A percentile compares a stretch with the other conserved stretches of the same genome.
Conservation (phyloP, 106 monocot species). For the Chionographis japonica region DNA sequence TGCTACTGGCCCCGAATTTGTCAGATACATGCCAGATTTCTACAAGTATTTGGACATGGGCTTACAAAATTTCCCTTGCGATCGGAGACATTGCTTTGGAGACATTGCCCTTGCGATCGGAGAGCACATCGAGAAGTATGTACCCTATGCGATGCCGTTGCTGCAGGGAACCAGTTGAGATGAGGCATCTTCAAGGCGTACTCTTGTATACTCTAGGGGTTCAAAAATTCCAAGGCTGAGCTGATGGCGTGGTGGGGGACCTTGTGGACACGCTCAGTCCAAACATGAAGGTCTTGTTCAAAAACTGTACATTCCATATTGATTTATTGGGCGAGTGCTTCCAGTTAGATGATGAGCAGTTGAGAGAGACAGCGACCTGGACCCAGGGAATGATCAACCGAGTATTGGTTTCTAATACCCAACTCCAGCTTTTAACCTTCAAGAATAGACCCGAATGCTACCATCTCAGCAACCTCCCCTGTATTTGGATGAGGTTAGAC, state of each 20-base stretch:
- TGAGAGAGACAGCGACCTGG: conserved; percentile 75
- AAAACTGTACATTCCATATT: conserved; percentile 39
- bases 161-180: conserved; percentile 48
- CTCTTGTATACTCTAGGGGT: conserved; percentile 44
- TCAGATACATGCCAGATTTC: conserved; percentile 72
- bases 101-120: conserved; percentile 85
- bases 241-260: conserved; percentile 47
- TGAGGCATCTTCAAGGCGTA: conserved; percentile 45
- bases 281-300: conserved; percentile 43
- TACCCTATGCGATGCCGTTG: conserved; percentile 71
- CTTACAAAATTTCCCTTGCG: conserved; percentile 59
- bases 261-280: conserved; percentile 66
- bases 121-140: conserved; percentile 76
- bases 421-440: conserved; percentile 11
- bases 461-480: conserved; percentile 5
- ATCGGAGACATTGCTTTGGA: conserved; percentile 87
- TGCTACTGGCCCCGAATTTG: conserved; percentile 64
- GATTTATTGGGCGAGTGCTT: conserved; percentile 64
- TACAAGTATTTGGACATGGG: conserved; percentile 71
- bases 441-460: conserved; percentile 7
- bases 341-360: conserved; percentile 53
- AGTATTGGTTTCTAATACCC: conserved; percentile 34
- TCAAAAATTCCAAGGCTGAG: conserved; percentile 40
- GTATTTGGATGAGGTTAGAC: conserved; percentile 2
- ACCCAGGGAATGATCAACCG: conserved; percentile 60